These are phyloP conservation scores for Cystofilobasidium ferigula DNA, from an alignment of 768 basidiomycete genomes.

Conservation along the genomic window DNA sequence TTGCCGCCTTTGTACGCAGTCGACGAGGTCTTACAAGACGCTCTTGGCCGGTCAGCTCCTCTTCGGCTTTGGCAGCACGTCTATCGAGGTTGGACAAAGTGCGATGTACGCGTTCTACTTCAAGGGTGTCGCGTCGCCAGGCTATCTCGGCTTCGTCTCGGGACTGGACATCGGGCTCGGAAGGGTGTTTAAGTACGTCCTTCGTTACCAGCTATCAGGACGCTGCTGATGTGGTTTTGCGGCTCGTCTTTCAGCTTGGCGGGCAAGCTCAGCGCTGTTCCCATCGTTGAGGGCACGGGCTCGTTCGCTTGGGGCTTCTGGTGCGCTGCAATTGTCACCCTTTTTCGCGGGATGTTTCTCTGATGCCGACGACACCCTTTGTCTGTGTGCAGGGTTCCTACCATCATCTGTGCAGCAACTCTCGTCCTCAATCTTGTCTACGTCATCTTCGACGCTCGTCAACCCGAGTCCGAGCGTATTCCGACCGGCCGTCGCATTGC, in stretches of 20 bases:
- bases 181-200: slow-evolving; percentile 30
- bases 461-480: slow-evolving; percentile 28
- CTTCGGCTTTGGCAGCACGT: slow-evolving; percentile 34
- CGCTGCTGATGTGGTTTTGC: neutral
- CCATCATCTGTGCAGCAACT: slow-evolving; percentile 31
- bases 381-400: slow-evolving; percentile 28
- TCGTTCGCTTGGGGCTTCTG: slow-evolving; percentile 38
- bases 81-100: slow-evolving; percentile 34
- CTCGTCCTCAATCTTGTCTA: slow-evolving; percentile 31
- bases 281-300: slow-evolving; percentile 34
- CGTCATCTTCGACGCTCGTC: slow-evolving; percentile 31
- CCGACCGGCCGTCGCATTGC: slow-evolving; percentile 20
- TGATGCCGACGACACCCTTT: no score
- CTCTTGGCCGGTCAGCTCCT: neutral
- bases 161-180: slow-evolving; percentile 36
- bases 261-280: slow-evolving; percentile 32
- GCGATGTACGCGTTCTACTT: slow-evolving; percentile 37
- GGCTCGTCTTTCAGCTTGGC: slow-evolving; percentile 2
- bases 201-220: slow-evolving; percentile 18
- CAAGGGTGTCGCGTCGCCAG: slow-evolving; percentile 14
- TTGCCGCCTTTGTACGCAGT: neutral
- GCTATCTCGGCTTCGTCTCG: slow-evolving; percentile 28
- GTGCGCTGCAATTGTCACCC: neutral
- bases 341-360: neutral
- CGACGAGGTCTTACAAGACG: neutral